Percentiles rank a stretch among this genome's conserved stretches.
Evolutionary conservation across 1,139 yeast genomes (phyloP).

Genomic region (Blastobotrys aristatus): DNA sequence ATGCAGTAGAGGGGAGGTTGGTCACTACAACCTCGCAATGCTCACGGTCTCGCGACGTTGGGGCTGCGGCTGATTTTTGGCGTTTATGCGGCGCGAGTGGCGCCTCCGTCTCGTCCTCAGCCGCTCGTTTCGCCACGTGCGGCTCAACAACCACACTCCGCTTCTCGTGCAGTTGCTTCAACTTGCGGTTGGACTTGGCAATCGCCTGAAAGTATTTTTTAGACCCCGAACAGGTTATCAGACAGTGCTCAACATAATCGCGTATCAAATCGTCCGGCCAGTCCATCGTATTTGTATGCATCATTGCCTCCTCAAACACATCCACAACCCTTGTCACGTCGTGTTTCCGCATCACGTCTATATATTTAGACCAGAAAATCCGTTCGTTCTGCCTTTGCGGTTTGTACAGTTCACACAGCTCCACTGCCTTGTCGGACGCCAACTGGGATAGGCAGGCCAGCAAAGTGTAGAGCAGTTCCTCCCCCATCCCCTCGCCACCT

Average conservation of each 20-base stretch:
- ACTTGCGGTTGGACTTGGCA: neutral
- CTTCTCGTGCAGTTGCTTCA: neutral
- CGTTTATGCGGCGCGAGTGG: conserved; percentile 2
- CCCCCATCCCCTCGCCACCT: neutral
- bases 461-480: neutral
- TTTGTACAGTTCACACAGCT: neutral
- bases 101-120: conserved; percentile 4
- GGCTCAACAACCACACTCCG: neutral
- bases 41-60: conserved; percentile 50
- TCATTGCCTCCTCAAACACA: neutral
- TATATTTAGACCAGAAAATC: neutral
- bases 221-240: neutral
- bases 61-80: conserved; percentile 3
- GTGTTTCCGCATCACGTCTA: neutral
- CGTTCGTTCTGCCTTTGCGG: neutral
- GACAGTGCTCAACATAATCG: neutral
- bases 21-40: conserved; percentile 46
- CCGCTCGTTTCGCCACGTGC: neutral
- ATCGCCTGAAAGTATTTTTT: neutral
- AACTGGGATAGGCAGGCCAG: neutral
- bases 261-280: neutral
- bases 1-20: conserved; percentile 19
- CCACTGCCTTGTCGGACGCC: neutral
- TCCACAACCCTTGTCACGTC: neutral
- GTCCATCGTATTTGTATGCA: neutral